These are phyloP conservation scores for Myrmaecium sp. DNA, from an alignment of 2,329 filamentous ascomycete genomes.

Conservation along the genomic window DNA sequence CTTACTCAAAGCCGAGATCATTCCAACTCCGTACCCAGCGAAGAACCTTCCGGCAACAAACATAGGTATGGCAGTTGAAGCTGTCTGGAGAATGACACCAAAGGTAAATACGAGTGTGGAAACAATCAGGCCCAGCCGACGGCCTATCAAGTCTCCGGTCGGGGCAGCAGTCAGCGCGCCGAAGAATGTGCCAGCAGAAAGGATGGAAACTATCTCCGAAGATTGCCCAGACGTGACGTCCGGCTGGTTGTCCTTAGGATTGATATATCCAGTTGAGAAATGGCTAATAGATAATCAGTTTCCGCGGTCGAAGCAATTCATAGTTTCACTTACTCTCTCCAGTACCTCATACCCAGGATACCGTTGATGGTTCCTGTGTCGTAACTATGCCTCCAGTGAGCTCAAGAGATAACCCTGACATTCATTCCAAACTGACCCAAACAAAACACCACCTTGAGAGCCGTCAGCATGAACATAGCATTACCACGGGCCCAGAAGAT, in stretches of 20 bases:
- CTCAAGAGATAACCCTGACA: conserved; percentile 1
- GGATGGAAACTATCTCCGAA: conserved; percentile 62
- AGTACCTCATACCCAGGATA: conserved; percentile 54
- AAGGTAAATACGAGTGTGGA: conserved; percentile 19
- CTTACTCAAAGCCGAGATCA: conserved; percentile 19
- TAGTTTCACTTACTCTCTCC: too few species aligned
- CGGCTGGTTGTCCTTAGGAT: conserved; percentile 20
- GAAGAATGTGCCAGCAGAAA: conserved; percentile 65
- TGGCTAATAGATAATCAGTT: too few species aligned
- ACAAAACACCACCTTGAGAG: conserved; percentile 28
- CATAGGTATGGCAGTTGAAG: conserved; percentile 17
- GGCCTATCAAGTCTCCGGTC: conserved; percentile 51
- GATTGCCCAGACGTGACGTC: conserved; percentile 33
- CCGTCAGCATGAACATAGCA: too few species aligned
- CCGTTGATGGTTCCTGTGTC: conserved; percentile 30
- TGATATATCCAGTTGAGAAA: conserved; percentile 31
- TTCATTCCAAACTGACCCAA: conserved; percentile 13
- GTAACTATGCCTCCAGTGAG: conserved; percentile 12
- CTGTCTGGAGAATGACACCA: conserved; percentile 23
- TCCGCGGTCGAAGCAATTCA: too few species aligned
- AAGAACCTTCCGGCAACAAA: conserved; percentile 26
- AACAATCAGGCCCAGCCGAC: conserved; percentile 41
- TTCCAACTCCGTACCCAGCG: conserved; percentile 23
- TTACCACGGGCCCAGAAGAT: too few species aligned
- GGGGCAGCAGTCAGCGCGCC: conserved; percentile 58